These are phyloP conservation scores for Candida orba DNA, from an alignment of 805 yeast genomes.

Conservation along the genomic window DNA sequence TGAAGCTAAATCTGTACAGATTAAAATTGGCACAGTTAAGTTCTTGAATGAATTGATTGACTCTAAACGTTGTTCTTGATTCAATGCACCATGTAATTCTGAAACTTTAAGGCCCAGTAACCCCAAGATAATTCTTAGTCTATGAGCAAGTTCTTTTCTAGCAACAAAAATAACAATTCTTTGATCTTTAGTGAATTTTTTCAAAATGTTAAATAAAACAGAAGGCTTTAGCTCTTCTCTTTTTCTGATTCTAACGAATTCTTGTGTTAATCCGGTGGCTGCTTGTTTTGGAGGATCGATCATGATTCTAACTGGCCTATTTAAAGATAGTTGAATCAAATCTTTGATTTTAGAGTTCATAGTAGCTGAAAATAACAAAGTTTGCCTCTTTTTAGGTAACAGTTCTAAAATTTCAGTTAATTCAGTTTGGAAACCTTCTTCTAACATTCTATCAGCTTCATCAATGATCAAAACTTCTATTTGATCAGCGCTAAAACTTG, in stretches of 20 bases:
- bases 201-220: conserved; percentile 62
- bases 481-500: conserved; percentile 82
- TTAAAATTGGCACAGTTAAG: conserved; percentile 74
- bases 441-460: conserved; percentile 99
- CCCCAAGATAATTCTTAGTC: conserved; percentile 68
- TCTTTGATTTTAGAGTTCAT: conserved; percentile 92
- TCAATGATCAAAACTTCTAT: conserved; percentile 91
- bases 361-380: conserved; percentile 92
- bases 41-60: conserved; percentile 79
- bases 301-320: conserved; percentile 90
- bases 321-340: conserved; percentile 78
- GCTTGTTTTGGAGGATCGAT: conserved; percentile 95
- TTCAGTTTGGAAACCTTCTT: conserved; percentile 97
- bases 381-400: conserved; percentile 88
- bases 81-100: conserved; percentile 75
- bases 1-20: conserved; percentile 97
- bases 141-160: conserved; percentile 86
- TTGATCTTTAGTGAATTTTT: conserved; percentile 53
- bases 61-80: conserved; percentile 88
- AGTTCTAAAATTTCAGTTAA: conserved; percentile 81
- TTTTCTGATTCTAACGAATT: conserved; percentile 89
- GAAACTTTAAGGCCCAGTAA: conserved; percentile 69
- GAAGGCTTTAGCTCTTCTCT: conserved; percentile 84
- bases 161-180: conserved; percentile 88
- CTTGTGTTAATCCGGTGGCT: conserved; percentile 84